phyloP scores from a whole-genome alignment of 805 yeast species.

The Ogataea henricii region DNA sequence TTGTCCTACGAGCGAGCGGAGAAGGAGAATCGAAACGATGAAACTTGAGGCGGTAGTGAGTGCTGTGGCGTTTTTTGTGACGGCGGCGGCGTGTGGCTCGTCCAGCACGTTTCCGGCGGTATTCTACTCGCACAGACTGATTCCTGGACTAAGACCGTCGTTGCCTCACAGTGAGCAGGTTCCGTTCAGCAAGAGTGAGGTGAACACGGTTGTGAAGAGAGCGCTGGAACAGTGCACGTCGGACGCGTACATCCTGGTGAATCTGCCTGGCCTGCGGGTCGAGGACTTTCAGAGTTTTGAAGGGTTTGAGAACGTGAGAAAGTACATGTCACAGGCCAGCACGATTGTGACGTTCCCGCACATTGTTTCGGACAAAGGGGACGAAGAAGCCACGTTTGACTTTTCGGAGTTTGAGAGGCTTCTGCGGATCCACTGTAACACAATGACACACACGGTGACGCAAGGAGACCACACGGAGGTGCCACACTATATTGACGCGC shows the following conservation, averaged over 20 bases:
- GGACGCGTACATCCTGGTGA: conserved; percentile 57
- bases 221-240: conserved; percentile 46
- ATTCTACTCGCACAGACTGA: conserved; percentile 28
- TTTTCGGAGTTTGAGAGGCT: conserved; percentile 43
- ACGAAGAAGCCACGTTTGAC: conserved; percentile 39
- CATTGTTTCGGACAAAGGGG: conserved; percentile 33
- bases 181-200: conserved; percentile 33
- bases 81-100: background rate
- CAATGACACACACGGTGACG: conserved; percentile 43
- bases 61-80: background rate
- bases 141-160: conserved; percentile 33
- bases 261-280: conserved; percentile 53
- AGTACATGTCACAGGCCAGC: conserved; percentile 57
- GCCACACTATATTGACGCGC: conserved; percentile 60
- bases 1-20: too few relatives aligned
- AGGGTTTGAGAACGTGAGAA: conserved; percentile 50
- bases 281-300: conserved; percentile 47
- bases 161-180: conserved; percentile 33
- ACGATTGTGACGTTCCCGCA: conserved; percentile 62
- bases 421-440: conserved; percentile 53
- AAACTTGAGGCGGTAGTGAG: background rate
- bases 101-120: conserved; percentile 29
- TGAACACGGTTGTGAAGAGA: conserved; percentile 20
- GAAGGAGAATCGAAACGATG: too few relatives aligned
- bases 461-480: conserved; percentile 45